Base-by-base conservation (phyloP, 1,139 yeast genomes). In the Scheffersomyces titani region DNA sequence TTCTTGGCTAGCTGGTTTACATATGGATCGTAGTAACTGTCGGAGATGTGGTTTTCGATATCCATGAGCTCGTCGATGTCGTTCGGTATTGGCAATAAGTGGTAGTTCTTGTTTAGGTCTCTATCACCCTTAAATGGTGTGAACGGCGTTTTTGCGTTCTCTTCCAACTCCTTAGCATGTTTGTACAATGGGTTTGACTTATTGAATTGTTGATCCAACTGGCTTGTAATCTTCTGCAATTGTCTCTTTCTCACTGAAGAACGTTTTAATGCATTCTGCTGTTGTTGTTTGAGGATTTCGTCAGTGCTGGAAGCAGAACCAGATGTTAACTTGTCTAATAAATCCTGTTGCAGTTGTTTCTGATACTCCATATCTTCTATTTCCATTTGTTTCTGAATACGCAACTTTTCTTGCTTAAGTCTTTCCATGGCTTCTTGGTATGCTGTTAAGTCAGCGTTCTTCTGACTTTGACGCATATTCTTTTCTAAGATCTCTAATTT, bases 81-180 rank as follows among this genome's bases (percentile, higher is more conserved):
- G 5, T 57, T 55, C 2, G 72, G 68, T 24, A 69, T 64, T 1
- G 72, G 66, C 58, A 77, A 67, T 48, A 78, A 61, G 4, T 61
- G 69, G 64, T 77, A 83, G 50, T 74, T 74, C 54, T 73, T 70
- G 48, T 77, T 71, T 19, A 77, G 63, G 58, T 89, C 88, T 54
- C 96, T 81, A 73, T 94, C 98, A 53, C 98, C 98, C 66, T 87
- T 86, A 73, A 94, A 93, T 13, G 99, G 98, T 2, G 98, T 92
- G 70, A 93, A 94, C 30, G 98, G 98, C 3, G 84, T 77, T 47
- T 68, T 67, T 19, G 68, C 57, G 20, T 55, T 63, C 30, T 64
- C 68, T 24, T 58, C 70, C 4, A 63, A 67, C 24, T 64, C 70
- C 47, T 66, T 66, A 40, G 61, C 62, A 9, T 58, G 60, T 50